Conservation (phyloP, 2,329 filamentous ascomycete genomes). For the Corynespora cassiicola region DNA sequence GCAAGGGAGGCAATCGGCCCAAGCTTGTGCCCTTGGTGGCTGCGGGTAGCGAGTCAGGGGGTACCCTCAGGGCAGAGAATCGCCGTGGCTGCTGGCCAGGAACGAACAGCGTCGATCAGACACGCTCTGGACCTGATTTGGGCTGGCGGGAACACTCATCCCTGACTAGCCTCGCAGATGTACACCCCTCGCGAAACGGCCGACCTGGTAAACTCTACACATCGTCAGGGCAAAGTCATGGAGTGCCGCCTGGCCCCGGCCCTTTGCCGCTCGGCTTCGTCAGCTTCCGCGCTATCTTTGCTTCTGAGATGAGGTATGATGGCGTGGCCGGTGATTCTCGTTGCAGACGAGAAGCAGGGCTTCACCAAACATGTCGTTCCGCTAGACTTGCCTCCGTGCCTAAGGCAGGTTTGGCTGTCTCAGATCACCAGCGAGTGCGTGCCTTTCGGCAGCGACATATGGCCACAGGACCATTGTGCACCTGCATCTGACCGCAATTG, state of each 20-base stretch:
- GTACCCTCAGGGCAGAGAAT: too few species aligned
- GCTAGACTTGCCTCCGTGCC: slow-evolving; percentile 8
- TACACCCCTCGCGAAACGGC: slow-evolving; percentile 23
- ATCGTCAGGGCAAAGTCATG: too few species aligned
- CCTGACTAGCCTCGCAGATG: slow-evolving; percentile 22
- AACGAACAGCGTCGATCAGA: slow-evolving; percentile 26
- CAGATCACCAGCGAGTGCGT: slow-evolving; percentile 9
- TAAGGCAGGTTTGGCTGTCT: slow-evolving; percentile 10
- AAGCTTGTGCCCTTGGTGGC: slow-evolving; percentile 24
- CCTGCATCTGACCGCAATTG: slow-evolving; percentile 15
- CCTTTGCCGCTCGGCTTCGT: slow-evolving; percentile 9
- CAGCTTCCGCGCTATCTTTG: slow-evolving; percentile 18
- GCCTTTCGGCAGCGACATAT: slow-evolving; percentile 10
- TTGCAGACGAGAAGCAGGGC: slow-evolving; percentile 10
- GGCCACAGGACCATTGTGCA: slow-evolving; percentile 9
- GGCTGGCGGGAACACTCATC: slow-evolving; percentile 25
- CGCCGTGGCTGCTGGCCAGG: slow-evolving; percentile 19
- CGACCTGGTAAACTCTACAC: slow-evolving; percentile 13
- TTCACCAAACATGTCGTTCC: slow-evolving; percentile 10
- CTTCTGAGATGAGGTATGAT: slow-evolving; percentile 8
- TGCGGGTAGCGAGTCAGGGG: slow-evolving; percentile 37
- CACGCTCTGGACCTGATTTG: slow-evolving; percentile 20
- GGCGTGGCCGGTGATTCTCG: slow-evolving; percentile 11
- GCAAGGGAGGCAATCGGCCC: slow-evolving; percentile 22
- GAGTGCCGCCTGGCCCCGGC: too few species aligned